Conservation (phyloP, 1,139 yeast species). For the Hansenula sp. region DNA sequence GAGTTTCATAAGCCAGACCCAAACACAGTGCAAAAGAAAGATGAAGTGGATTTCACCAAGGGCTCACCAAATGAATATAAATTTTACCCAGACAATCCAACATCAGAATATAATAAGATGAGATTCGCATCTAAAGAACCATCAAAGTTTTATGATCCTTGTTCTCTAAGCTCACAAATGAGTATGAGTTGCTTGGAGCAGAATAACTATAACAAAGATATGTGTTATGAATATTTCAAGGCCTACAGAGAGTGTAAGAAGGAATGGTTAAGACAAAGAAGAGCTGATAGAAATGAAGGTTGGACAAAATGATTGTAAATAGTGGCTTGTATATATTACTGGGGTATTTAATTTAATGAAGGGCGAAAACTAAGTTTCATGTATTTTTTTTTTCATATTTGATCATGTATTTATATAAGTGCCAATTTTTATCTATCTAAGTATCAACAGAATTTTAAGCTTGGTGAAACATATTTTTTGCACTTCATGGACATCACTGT, state of each 20-base stretch:
- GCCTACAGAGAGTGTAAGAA: slow-evolving; percentile 90
- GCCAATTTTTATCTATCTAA: neutral
- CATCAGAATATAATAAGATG: slow-evolving; percentile 28
- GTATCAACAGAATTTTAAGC: slow-evolving; percentile 2
- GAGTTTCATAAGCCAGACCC: slow-evolving; percentile 22
- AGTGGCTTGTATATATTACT: slow-evolving; percentile 4
- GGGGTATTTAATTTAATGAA: no score
- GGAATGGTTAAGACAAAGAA: slow-evolving; percentile 55
- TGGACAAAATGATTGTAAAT: slow-evolving; percentile 13
- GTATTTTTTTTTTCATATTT: no score
- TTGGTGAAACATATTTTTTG: slow-evolving; percentile 6
- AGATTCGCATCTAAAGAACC: slow-evolving; percentile 55
- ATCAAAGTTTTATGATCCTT: slow-evolving; percentile 86
- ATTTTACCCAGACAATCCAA: slow-evolving; percentile 77
- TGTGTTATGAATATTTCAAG: slow-evolving; percentile 82
- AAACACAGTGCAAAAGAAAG: slow-evolving; percentile 36
- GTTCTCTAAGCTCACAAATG: slow-evolving; percentile 85
- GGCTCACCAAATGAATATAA: slow-evolving; percentile 52
- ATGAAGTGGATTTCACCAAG: slow-evolving; percentile 53
- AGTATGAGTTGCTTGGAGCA: slow-evolving; percentile 76
- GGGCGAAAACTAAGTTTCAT: no score
- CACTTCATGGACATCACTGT: slow-evolving; percentile 2
- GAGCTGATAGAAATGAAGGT: slow-evolving; percentile 29
- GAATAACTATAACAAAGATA: slow-evolving; percentile 68
- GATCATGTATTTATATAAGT: no score